Conservation (phyloP, 2,329 filamentous ascomycete genomes). For the Gyromitra esculenta region DNA sequence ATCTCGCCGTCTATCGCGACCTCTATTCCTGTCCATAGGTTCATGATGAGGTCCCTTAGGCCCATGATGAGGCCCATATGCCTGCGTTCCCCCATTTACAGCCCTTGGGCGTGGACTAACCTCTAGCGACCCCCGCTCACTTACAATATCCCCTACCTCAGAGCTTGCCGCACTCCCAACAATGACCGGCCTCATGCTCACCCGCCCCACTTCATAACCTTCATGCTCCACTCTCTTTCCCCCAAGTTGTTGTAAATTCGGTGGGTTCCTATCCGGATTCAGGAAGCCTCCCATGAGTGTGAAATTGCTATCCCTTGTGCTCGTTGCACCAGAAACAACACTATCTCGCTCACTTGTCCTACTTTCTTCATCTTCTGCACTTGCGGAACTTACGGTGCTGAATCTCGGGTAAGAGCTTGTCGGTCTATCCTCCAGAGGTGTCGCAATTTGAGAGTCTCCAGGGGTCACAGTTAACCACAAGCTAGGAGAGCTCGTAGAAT, state of each 20-base stretch:
- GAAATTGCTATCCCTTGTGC: slow-evolving; percentile 45
- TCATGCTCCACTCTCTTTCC: slow-evolving; percentile 32
- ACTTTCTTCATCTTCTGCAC: slow-evolving; percentile 39
- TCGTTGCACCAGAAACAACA: slow-evolving; percentile 38
- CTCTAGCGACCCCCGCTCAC: slow-evolving; percentile 7
- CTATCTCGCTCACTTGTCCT: slow-evolving; percentile 31
- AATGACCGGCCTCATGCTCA: slow-evolving; percentile 40
- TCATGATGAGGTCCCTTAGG: slow-evolving; percentile 2
- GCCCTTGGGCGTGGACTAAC: background rate
- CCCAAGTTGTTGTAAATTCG: slow-evolving; percentile 38
- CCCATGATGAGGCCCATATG: slow-evolving; percentile 7
- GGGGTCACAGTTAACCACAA: slow-evolving; percentile 11
- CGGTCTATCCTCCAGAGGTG: slow-evolving; percentile 43
- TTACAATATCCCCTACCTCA: background rate
- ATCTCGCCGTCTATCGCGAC: slow-evolving; percentile 20
- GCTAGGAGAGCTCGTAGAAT: slow-evolving; percentile 21
- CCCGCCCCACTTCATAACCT: slow-evolving; percentile 28
- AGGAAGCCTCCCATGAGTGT: slow-evolving; percentile 48
- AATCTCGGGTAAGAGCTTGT: slow-evolving; percentile 37
- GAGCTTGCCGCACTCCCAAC: slow-evolving; percentile 25
- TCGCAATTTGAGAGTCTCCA: slow-evolving; percentile 8
- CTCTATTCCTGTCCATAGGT: slow-evolving; percentile 23
- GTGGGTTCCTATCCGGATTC: slow-evolving; percentile 40
- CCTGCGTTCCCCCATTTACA: background rate
- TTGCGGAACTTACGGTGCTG: slow-evolving; percentile 38